Percentiles rank a stretch among this genome's conserved stretches.
Evolutionary conservation across 768 basidiomycete species (phyloP).

Genomic region (Phlegmacium glaucopus): DNA sequence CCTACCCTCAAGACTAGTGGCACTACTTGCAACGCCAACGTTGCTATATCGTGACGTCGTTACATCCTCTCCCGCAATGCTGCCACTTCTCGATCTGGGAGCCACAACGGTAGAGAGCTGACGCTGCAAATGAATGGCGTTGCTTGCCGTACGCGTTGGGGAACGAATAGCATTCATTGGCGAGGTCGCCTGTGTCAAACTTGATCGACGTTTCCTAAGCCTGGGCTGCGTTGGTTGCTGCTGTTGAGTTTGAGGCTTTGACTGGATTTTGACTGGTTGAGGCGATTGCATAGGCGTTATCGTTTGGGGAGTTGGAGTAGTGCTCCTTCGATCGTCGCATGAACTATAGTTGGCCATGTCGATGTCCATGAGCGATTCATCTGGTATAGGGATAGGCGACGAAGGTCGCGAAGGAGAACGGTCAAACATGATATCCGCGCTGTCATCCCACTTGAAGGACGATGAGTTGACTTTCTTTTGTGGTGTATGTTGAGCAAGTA

Average conservation of each 20-base stretch:
- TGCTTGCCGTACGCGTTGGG: conserved; percentile 46
- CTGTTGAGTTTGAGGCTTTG: conserved; percentile 14
- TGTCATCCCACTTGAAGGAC: conserved; percentile 16
- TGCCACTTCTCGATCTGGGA: conserved; percentile 42
- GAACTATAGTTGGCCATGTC: conserved; percentile 8
- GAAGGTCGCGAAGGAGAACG: conserved; percentile 8
- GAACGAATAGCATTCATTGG: conserved; percentile 60
- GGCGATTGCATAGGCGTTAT: conserved; percentile 7
- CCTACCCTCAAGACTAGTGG: conserved; percentile 45
- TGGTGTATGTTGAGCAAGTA: conserved; percentile 47
- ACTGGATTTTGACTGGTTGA: not conserved
- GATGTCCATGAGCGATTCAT: conserved; percentile 18
- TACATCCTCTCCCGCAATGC: conserved; percentile 26
- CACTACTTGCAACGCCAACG: conserved; percentile 29
- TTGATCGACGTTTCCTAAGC: conserved; percentile 61
- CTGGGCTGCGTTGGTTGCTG: conserved; percentile 28
- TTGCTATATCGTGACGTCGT: conserved; percentile 13
- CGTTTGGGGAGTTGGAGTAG: conserved; percentile 27
- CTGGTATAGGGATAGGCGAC: conserved; percentile 6
- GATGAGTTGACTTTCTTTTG: conserved; percentile 13
- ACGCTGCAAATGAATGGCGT: conserved; percentile 48
- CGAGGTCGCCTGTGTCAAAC: conserved; percentile 49
- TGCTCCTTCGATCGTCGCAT: conserved; percentile 18
- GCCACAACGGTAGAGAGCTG: conserved; percentile 31
- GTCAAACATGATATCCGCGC: conserved; percentile 18